Base-by-base conservation (phyloP, 1,284 basidiomycete genomes). In the Ustilago loliicola region DNA sequence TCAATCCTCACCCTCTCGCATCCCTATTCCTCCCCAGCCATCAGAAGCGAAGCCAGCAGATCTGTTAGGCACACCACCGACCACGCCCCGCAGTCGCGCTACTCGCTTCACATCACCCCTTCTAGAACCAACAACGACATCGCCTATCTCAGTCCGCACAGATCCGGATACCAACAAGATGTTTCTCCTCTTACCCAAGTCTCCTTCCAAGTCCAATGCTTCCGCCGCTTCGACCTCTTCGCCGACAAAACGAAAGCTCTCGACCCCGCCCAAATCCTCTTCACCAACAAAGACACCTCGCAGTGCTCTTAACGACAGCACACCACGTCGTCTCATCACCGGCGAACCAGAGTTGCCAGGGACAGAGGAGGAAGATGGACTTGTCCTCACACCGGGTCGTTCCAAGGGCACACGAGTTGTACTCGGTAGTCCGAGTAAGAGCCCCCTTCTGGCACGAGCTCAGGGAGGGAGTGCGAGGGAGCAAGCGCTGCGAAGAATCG, bases 141-240 rank as follows among this genome's bases (percentile, higher is more conserved):
- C 79, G 34, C 77, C 74, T 4, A 77, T 80, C 59, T 71, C 62
- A 6, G 79, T 80, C 9, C 66, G 77, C n/a, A 72, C 72, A 9
- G 79, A 79, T 53, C 79, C 79, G 5, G 79, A 80, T 52, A 76
- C 59, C 23, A 77, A 76, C 52, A 81, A 81, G 61, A 66, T 80
- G 61, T 80, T 56, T 42, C 63, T 80, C 17, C 34, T 73, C 53
- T 47, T 77, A 17, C 47, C 68, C 42, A 60, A 58, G 23, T 67
- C 63, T 2, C 56, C 61, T n/a, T 32, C 53, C 38, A 69, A 66
- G 27, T 3, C 62, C 15, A 23, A 11, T 21, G 2, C 50, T 9
- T 9, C 61, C 1, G 11, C 63, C 1, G 47, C 60, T 13, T 51
- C 56, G 11, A 58, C 40, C 29, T 55, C 54, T 15, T 55, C 57